Evolutionary conservation across 768 basidiomycete species (phyloP), one percentile per base, ranked within the genome.

Genomic region (Leccinum uliginosum): DNA sequence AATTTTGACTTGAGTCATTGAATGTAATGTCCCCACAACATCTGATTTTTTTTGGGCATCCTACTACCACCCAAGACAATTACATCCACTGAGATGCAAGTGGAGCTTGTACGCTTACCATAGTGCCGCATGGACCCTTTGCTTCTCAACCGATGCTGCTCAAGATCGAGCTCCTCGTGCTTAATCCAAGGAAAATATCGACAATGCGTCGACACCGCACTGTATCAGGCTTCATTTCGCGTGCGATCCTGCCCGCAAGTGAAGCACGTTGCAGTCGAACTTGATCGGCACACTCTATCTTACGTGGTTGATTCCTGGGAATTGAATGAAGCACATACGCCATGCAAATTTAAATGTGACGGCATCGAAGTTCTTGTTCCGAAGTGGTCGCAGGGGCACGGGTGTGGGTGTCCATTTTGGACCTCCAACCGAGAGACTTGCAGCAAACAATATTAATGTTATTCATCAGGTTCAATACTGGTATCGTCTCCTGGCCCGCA

Each of bases 221-320:
- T 12, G 23, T 21, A 30, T 27, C 38, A 43, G 40, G 19, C 11
- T 34, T 58, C 56, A 58, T 58, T 35, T 50, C 47, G 56, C 47
- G 38, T 50, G 44, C 27, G 27, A 32, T 17, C 38, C 23, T 29
- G 12, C 40, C 27, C 21, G 21, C 29, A 17, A 26, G 14, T 34
- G 34, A 56, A 57, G 21, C 54, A 24, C 32, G 55, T 45, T 34
- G 40, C 52, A 24, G 19, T 32, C 27, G 53, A 24, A 40, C 52
- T 32, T 32, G 30, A n/a, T 55, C 29, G 29, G n/a, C n/a, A 26
- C 17, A 43, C 23, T 34, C 43, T 15, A 49, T 49, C 46, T 57
- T 57, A 57, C 15, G 19, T 23, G 9, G n/a, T 32, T 32, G 30
- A 32, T 32, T 11, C 32, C 32, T 34, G 32, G 14, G 32, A 34